Conservation (phyloP, 1,139 yeast genomes). For the Starmera stellimalicola region DNA sequence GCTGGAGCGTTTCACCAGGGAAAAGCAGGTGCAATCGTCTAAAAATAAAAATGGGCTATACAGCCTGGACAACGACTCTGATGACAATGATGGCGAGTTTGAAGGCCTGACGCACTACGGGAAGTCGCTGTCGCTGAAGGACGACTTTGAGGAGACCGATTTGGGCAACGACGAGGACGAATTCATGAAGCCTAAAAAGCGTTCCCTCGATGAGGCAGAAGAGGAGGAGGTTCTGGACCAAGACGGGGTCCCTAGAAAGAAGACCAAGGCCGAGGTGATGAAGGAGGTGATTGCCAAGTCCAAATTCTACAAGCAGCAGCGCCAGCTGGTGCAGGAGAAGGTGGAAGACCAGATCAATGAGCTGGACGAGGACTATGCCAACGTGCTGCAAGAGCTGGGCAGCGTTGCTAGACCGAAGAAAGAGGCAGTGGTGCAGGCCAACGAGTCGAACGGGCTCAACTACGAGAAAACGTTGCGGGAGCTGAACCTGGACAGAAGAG, state of each 20-base stretch:
- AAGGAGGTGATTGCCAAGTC: constrained; percentile 94
- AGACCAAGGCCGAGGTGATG: constrained; percentile 93
- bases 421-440: constrained; percentile 5
- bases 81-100: constrained; percentile 33
- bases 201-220: constrained; percentile 13
- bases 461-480: constrained; percentile 77
- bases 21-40: constrained; percentile 53
- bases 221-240: constrained; percentile 29
- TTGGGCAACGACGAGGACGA: constrained; percentile 28
- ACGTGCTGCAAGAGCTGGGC: constrained; percentile 57
- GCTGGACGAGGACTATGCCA: constrained; percentile 71
- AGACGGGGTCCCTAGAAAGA: constrained; percentile 47
- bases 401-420: constrained; percentile 17
- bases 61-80: constrained; percentile 52
- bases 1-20: constrained; percentile 90
- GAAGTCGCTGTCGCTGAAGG: constrained; percentile 46
- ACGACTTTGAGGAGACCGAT: constrained; percentile 38
- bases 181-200: constrained; percentile 17
- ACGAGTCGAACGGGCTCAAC: constrained; percentile 18
- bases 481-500: constrained; percentile 74
- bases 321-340: constrained; percentile 70
- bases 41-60: constrained; percentile 56
- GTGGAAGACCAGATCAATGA: constrained; percentile 64
- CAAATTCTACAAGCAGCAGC: constrained; percentile 77
- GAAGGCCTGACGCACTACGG: constrained; percentile 75